phyloP scores from a whole-genome alignment of 169 alveolate species.

The Eimeria necatrix region DNA sequence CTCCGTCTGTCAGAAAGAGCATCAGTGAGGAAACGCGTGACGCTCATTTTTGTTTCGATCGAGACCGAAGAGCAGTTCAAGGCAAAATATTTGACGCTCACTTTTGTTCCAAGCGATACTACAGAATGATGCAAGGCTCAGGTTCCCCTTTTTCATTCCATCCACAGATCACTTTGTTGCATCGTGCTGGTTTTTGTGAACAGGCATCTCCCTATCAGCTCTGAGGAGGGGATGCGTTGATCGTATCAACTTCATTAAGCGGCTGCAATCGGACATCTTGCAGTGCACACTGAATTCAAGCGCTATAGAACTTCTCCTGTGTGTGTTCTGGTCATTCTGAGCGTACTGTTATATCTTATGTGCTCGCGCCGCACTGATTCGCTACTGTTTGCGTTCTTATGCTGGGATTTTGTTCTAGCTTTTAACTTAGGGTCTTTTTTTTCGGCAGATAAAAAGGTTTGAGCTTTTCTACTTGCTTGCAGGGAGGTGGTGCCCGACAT shows the following conservation, averaged over 20 bases:
- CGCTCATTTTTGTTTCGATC: not conserved
- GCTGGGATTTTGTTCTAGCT: too few species aligned
- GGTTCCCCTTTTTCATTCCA: not conserved
- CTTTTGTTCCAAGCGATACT: not conserved
- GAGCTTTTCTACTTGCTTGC: not conserved
- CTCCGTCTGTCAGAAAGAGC: constrained; percentile 50
- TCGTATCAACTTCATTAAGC: constrained; percentile 5
- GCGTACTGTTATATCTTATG: not conserved
- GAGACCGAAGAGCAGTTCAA: not conserved
- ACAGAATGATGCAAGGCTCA: not conserved
- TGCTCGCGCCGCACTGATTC: too few species aligned
- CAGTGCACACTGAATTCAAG: constrained; percentile 13
- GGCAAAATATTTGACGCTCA: not conserved
- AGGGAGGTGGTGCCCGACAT: constrained; percentile 46
- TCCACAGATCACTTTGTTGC: not conserved
- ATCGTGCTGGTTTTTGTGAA: not conserved
- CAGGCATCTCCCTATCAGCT: constrained; percentile 55
- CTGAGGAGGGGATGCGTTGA: constrained; percentile 47
- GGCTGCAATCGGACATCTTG: constrained; percentile 33
- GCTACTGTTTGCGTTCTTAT: too few species aligned
- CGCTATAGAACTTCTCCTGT: constrained; percentile 40
- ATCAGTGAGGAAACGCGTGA: constrained; percentile 18
- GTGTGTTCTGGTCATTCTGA: not conserved
- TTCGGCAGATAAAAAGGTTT: not conserved
- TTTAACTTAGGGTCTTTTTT: not conserved